Percentiles rank a stretch among this genome's conserved stretches.
phyloP scores from a whole-genome alignment of 768 basidiomycete species.

The Leccinum olivaceopallidum region DNA sequence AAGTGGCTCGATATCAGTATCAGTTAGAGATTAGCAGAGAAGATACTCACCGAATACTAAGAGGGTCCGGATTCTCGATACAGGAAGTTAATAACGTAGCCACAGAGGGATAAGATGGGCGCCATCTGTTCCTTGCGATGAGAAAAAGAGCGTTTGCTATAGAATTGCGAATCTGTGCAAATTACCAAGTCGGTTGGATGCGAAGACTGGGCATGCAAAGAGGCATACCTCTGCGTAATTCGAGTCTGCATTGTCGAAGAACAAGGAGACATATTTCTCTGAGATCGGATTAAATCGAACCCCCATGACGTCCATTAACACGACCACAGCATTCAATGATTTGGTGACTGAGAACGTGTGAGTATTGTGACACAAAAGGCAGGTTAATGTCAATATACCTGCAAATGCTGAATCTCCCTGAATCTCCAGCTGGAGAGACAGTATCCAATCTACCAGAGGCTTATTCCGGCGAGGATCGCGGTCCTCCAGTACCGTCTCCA shows the following conservation, averaged over 20 bases:
- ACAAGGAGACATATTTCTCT: slow-evolving; percentile 67
- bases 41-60: slow-evolving; percentile 53
- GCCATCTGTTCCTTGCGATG: slow-evolving; percentile 64
- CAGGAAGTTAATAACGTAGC: slow-evolving; percentile 59
- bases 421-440: slow-evolving; percentile 78
- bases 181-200: slow-evolving; percentile 1
- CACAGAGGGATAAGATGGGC: slow-evolving; percentile 60
- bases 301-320: slow-evolving; percentile 65
- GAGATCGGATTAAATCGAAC: slow-evolving; percentile 65
- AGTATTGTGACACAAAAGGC: slow-evolving; percentile 3
- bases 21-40: background rate
- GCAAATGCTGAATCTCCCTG: slow-evolving; percentile 84
- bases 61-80: slow-evolving; percentile 49
- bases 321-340: slow-evolving; percentile 62
- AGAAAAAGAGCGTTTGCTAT: slow-evolving; percentile 66
- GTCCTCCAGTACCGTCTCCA: slow-evolving; percentile 54
- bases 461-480: slow-evolving; percentile 80
- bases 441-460: slow-evolving; percentile 74
- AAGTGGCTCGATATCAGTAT: slow-evolving; percentile 3
- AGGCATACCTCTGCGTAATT: slow-evolving; percentile 77
- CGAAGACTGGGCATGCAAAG: background rate
- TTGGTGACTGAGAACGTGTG: slow-evolving; percentile 62
- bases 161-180: slow-evolving; percentile 60
- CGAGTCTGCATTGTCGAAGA: slow-evolving; percentile 76
- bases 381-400: slow-evolving; percentile 46